These are phyloP conservation scores for Nitzschia sp. DNA, from an alignment of 108 stramenopile genomes.

Conservation along the genomic window DNA sequence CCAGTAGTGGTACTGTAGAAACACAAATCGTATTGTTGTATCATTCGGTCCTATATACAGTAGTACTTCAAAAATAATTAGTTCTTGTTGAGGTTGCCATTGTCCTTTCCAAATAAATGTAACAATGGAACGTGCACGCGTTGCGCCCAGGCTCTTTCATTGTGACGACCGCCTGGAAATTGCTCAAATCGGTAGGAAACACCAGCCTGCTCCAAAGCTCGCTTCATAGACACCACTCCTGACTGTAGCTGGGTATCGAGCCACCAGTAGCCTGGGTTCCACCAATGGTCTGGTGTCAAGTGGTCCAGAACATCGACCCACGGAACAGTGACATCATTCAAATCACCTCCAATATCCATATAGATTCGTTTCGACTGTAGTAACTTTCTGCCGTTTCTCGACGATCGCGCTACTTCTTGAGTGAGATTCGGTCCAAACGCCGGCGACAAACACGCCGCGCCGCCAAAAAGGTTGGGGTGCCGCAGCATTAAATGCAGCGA, in stretches of 20 bases:
- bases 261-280: conserved; percentile 82
- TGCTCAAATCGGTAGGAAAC: conserved; percentile 40
- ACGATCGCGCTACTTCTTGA: conserved; percentile 21
- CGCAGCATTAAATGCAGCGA: conserved; percentile 57
- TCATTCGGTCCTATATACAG: too few species aligned
- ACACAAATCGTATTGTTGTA: too few species aligned
- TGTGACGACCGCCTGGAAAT: conserved; percentile 70
- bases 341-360: conserved; percentile 73
- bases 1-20: too few species aligned
- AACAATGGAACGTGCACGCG: conserved; percentile 58
- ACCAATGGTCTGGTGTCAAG: conserved; percentile 60
- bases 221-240: conserved; percentile 52
- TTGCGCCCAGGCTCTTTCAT: conserved; percentile 71
- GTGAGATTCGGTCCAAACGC: conserved; percentile 62
- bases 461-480: conserved; percentile 63
- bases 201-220: conserved; percentile 37
- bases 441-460: conserved; percentile 67
- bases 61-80: too few species aligned
- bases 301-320: conserved; percentile 64
- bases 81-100: too few species aligned
- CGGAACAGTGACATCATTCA: conserved; percentile 50
- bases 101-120: conserved; percentile 40
- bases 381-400: conserved; percentile 23
- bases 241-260: conserved; percentile 62
- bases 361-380: conserved; percentile 50